Percentiles rank a stretch among this genome's conserved stretches.
phyloP scores from a whole-genome alignment of 441 rosid species.

The Daphne laureola region DNA sequence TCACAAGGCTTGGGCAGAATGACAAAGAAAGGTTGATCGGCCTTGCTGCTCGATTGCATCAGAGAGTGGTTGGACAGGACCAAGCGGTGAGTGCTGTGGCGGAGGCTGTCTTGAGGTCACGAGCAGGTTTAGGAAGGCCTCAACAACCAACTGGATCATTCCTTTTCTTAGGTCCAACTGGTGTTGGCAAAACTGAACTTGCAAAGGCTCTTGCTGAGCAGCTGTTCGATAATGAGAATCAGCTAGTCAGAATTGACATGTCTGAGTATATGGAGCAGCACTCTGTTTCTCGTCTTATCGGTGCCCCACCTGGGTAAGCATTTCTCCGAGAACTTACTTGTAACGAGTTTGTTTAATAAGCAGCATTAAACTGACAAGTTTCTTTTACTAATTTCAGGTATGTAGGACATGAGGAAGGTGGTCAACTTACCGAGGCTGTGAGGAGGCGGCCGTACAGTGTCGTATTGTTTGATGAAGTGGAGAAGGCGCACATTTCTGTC shows the following conservation, averaged over 20 bases:
- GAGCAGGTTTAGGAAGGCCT: conserved; percentile 93
- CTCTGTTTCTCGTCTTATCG: conserved; percentile 76
- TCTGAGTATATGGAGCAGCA: conserved; percentile 96
- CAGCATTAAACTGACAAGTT: conserved; percentile 2
- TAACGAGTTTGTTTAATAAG: no score
- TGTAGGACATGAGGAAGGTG: conserved; percentile 94
- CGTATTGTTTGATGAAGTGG: conserved; percentile 81
- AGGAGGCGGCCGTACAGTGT: conserved; percentile 83
- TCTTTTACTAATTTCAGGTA: conserved; percentile 31
- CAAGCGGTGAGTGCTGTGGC: conserved; percentile 78
- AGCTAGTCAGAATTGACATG: conserved; percentile 81
- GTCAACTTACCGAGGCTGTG: conserved; percentile 84
- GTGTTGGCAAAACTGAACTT: conserved; percentile 93
- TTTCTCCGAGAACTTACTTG: background rate
- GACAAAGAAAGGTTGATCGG: conserved; percentile 82
- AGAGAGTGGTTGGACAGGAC: conserved; percentile 84
- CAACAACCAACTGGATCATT: conserved; percentile 95
- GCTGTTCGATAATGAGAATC: conserved; percentile 81
- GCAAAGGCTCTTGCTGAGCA: conserved; percentile 96
- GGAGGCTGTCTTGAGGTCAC: conserved; percentile 82
- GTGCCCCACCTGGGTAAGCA: conserved; percentile 92
- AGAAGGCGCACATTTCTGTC: conserved; percentile 79
- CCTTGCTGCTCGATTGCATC: conserved; percentile 68
- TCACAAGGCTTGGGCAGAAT: conserved; percentile 85
- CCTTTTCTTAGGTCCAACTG: conserved; percentile 91